Conservation (phyloP, 257 asterid genomes). For the Nicotiana undulata region DNA sequence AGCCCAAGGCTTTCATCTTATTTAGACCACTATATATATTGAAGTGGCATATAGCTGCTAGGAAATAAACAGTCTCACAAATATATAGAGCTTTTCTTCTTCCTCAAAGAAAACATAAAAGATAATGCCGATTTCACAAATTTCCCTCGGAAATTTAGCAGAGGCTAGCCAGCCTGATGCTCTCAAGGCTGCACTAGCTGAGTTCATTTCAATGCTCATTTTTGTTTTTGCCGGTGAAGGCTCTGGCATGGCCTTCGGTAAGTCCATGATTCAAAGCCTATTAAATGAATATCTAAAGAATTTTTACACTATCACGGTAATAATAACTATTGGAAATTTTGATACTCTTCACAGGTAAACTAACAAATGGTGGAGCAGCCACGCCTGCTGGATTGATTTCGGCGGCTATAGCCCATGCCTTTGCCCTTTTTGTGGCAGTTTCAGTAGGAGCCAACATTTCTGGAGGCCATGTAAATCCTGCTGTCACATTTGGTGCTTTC, state of each 20-base stretch:
- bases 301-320: not conserved
- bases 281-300: not conserved
- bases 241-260: slow-evolving; percentile 87
- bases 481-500: slow-evolving; percentile 76
- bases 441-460: slow-evolving; percentile 77
- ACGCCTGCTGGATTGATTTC: slow-evolving; percentile 66
- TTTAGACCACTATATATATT: slow-evolving; percentile 5
- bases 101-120: not conserved
- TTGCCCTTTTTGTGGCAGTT: slow-evolving; percentile 72
- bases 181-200: slow-evolving; percentile 70
- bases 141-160: slow-evolving; percentile 52
- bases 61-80: not conserved
- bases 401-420: slow-evolving; percentile 67
- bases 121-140: slow-evolving; percentile 55
- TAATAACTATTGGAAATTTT: not conserved
- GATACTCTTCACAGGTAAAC: slow-evolving; percentile 33
- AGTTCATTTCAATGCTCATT: slow-evolving; percentile 73
- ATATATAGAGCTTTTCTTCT: not conserved
- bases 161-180: slow-evolving; percentile 68
- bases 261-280: not conserved
- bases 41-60: not conserved
- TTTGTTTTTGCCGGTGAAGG: slow-evolving; percentile 83
- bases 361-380: slow-evolving; percentile 44
- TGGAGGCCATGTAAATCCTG: slow-evolving; percentile 86
- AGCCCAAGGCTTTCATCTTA: not conserved